Base-by-base conservation (phyloP, 495 filamentous ascomycete genomes). In the Aspergillus wentii region DNA sequence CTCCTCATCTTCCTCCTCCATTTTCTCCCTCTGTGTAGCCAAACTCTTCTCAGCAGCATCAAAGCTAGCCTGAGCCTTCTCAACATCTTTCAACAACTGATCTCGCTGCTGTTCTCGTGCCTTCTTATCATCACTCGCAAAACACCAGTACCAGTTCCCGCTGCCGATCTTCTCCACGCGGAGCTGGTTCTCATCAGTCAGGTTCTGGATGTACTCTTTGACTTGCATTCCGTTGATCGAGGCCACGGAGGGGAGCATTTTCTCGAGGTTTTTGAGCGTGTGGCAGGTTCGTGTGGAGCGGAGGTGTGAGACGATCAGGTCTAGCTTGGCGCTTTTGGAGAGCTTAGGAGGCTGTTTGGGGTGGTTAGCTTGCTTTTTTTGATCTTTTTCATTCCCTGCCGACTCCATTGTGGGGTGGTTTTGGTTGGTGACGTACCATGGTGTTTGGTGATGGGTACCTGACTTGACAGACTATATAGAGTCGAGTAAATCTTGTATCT, bases 61-160 rank as follows among this genome's bases (percentile, higher is more conserved):
- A 35, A 30, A 43, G 17, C 44, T 44, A 25, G 45, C 68, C 27
- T 44, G 56, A 29, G 72, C 51, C 44, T 73, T 78, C 37, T 69
- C 72, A 50, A 74, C 56, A 40, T 87, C 83, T 35, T 64, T 59
- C 27, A 62, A 65, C 28, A 80, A 56, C 35, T 65, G 64, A 28
- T 56, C 64, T 34, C 83, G 49, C 29, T 63, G 51, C 9, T 44
- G 52, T 39, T 78, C 69, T 38, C 68, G 70, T 11, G 55, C 56
- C 27, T 71, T 71, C 56, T 73, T 79, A 42, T 78, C 79, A 25
- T 86, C 83, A 34, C 68, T 76, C 20, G 58, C 56, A 52, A 89
- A 89, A 42, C 68, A 72, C 85, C 85, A 89, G 64, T 86, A 88
- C 85, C 85, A 89, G 52, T 88, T 88, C 11, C 79, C 82, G 38